These are phyloP conservation scores for Rhodosporidiobolus sp. DNA, from an alignment of 768 basidiomycete genomes.

Conservation along the genomic window DNA sequence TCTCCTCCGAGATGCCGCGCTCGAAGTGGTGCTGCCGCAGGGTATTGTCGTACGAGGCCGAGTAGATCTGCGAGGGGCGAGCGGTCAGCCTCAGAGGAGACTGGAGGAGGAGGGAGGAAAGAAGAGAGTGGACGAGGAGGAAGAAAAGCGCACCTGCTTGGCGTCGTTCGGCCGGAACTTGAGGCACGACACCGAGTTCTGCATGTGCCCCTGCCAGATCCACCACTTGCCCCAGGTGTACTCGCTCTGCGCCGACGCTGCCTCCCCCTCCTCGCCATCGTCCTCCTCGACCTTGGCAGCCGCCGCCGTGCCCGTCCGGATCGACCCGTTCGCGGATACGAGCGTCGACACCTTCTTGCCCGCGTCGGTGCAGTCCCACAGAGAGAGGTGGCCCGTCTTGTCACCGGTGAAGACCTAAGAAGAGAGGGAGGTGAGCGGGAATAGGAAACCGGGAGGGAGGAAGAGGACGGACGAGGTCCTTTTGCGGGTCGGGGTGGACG, in stretches of 20 bases:
- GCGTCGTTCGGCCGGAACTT: slow-evolving; percentile 49
- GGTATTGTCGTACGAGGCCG: slow-evolving; percentile 52
- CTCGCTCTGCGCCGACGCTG: too few relatives aligned
- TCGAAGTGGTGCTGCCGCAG: slow-evolving; percentile 49
- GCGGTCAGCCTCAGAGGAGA: background rate
- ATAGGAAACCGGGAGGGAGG: too few relatives aligned
- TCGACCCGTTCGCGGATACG: background rate
- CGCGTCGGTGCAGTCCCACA: slow-evolving; percentile 47
- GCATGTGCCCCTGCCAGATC: slow-evolving; percentile 48
- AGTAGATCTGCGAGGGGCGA: slow-evolving; percentile 45
- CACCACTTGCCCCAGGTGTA: slow-evolving; percentile 19
- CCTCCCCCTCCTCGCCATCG: slow-evolving; percentile 40
- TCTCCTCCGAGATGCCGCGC: slow-evolving; percentile 47
- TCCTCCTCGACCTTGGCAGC: slow-evolving; percentile 35
- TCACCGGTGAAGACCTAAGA: slow-evolving; percentile 34
- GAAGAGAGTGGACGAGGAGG: too few relatives aligned
- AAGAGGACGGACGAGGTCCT: slow-evolving; percentile 46
- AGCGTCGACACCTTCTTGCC: slow-evolving; percentile 18
- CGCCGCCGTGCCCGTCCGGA: slow-evolving; percentile 24
- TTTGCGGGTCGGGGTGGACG: slow-evolving; percentile 48
- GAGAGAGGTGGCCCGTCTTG: slow-evolving; percentile 37
- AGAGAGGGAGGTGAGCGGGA: background rate
- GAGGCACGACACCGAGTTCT: slow-evolving; percentile 48
- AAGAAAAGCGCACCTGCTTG: slow-evolving; percentile 44
- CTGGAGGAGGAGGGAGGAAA: background rate